Percentiles rank a stretch among this genome's conserved stretches.
Evolutionary conservation across 2,329 filamentous ascomycete species (phyloP).

Genomic region (Pyrenophora seminiperda): DNA sequence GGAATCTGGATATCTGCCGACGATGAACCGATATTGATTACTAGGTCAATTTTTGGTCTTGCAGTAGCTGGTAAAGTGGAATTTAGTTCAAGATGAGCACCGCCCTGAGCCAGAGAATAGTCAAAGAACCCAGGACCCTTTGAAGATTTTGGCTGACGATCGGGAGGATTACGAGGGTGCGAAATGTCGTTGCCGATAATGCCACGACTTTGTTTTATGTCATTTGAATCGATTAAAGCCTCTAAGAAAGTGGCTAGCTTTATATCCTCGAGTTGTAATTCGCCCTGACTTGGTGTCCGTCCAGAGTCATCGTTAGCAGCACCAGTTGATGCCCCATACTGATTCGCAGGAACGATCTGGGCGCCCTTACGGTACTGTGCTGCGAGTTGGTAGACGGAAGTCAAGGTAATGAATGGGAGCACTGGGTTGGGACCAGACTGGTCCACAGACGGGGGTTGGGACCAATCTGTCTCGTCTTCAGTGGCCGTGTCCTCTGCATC

Average conservation of each 20-base stretch:
- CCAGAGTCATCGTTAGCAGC: constrained; percentile 21
- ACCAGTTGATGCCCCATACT: constrained; percentile 18
- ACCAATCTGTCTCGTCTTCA: constrained; percentile 48
- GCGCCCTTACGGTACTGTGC: constrained; percentile 22
- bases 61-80: constrained; percentile 27
- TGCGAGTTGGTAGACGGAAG: constrained; percentile 26
- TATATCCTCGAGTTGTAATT: constrained; percentile 45
- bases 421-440: constrained; percentile 16
- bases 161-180: neutral
- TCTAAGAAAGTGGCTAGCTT: constrained; percentile 44
- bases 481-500: constrained; percentile 33
- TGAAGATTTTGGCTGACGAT: constrained; percentile 2
- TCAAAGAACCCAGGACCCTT: constrained; percentile 39
- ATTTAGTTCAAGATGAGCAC: constrained; percentile 32
- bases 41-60: constrained; percentile 20
- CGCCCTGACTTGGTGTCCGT: constrained; percentile 32
- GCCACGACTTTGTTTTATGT: constrained; percentile 35
- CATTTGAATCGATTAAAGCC: constrained; percentile 39
- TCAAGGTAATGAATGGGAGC: constrained; percentile 25
- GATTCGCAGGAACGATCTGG: constrained; percentile 12
- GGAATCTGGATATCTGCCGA: constrained; percentile 21
- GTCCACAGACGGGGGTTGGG: constrained; percentile 19
- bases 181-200: constrained; percentile 9
- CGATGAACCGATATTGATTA: constrained; percentile 28
- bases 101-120: constrained; percentile 30